These are phyloP conservation scores for Mucor sp. DNA, from an alignment of 371 early-diverging fungal species.

Conservation along the genomic window DNA sequence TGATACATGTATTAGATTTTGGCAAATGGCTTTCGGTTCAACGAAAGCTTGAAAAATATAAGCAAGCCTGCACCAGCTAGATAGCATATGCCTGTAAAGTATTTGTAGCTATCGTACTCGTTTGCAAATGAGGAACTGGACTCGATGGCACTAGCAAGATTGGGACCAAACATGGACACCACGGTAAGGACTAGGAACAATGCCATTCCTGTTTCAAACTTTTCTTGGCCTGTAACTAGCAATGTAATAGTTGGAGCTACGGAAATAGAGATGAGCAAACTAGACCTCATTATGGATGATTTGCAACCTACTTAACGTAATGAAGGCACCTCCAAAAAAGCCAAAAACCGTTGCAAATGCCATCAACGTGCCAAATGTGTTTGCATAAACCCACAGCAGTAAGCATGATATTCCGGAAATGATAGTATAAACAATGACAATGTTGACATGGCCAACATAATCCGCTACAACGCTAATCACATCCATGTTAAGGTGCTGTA, in stretches of 20 bases:
- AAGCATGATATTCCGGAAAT: slow-evolving; percentile 29
- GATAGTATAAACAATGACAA: slow-evolving; percentile 29
- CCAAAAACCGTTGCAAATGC: slow-evolving; percentile 41
- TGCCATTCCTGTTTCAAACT: slow-evolving; percentile 32
- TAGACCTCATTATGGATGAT: neutral
- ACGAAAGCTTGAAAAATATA: slow-evolving; percentile 22
- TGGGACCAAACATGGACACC: slow-evolving; percentile 37
- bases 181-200: slow-evolving; percentile 27
- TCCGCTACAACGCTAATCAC: slow-evolving; percentile 26
- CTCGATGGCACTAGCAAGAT: slow-evolving; percentile 34
- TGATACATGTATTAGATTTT: slow-evolving; percentile 17
- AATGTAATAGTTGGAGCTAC: slow-evolving; percentile 36
- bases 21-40: slow-evolving; percentile 14
- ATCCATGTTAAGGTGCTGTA: neutral
- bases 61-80: slow-evolving; percentile 21
- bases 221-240: slow-evolving; percentile 29
- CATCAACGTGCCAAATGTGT: slow-evolving; percentile 29
- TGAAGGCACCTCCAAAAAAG: slow-evolving; percentile 38
- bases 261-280: too few species aligned
- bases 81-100: slow-evolving; percentile 40
- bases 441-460: slow-evolving; percentile 43
- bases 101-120: slow-evolving; percentile 27
- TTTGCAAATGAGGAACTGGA: neutral
- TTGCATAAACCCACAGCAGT: slow-evolving; percentile 52
- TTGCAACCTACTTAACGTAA: slow-evolving; percentile 28